Base-by-base conservation (phyloP, 1,284 basidiomycete genomes). In the Sphagnurus paluster region DNA sequence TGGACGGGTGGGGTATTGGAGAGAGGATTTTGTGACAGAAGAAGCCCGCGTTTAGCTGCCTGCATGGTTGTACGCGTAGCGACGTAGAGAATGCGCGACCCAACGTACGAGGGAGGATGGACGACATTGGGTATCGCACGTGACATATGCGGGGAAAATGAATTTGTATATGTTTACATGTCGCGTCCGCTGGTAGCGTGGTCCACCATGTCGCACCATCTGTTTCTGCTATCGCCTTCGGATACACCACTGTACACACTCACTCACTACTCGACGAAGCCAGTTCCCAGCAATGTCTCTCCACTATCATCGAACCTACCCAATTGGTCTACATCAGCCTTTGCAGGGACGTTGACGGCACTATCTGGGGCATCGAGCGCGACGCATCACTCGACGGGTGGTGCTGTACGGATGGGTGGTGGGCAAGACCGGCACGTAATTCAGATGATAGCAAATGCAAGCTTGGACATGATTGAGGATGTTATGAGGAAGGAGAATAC, bases 371-470 rank as follows among this genome's bases (percentile, higher is more conserved):
- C 87, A 13, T 83, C 86, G n/a, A 85, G 82, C 56, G 77, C 83
- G 13, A 77, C 77, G 2, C 84, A 87, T 57, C 79, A 83, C 56
- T 75, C 77, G 7, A 75, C 76, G 34, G 79, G 80, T n/a, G 81
- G 80, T 19, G 75, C 74, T 11, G 79, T 78, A 28, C 71, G 79
- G 58, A 80, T 87, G 66, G 84, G 85, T 16, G 84, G 84, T 7
- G 74, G 74, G 19, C 83, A 90, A 65, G 92, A 94, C 60, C 77
- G 90, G 44, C 91, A 96, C 77, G 89, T 98, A 48, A 88, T 95
- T 56, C 93, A 98, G 74, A 94, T 98, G 88, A 90, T 97, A 58
- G 93, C 93, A 29, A 94, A 97, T 64, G 92, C 92, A 37, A 91
- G 88, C 58, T 69, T 98, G 61, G 94, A 96, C 69, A 84, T 85